Evolutionary conservation across 352 stramenopile genomes (phyloP), one percentile per base, ranked within the genome.

Genomic region (Phytophthora sp.): DNA sequence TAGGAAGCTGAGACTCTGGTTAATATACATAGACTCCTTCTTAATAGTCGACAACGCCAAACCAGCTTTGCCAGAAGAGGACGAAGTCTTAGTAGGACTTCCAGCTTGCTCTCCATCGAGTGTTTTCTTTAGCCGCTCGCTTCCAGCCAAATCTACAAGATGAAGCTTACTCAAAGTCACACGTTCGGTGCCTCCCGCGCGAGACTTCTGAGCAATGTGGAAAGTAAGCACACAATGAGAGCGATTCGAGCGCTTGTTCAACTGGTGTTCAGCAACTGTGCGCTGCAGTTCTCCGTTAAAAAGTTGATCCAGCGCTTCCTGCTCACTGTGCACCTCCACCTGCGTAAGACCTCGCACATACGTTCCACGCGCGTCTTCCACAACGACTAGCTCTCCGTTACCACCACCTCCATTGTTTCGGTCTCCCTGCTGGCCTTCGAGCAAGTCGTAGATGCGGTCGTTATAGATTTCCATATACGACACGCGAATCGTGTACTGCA

Each of bases 401-500:
- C 37, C 56, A 23, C 55, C 34, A 8, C 59, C 59, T 53, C 6
- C 26, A 30, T 5, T 51, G 18, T 42, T 37, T 26, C 62, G 57
- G 4, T 63, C 44, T 6, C 53, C 53, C 21, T 66, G 58, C 13
- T 74, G 66, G 21, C 54, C 64, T 44, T 76, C 69, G 3, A 98
- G 75, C 6, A 98, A 63, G 64, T 98, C 94, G 69, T 94, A 97
- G 51, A 98, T 97, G 24, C 85, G 86, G 52, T 98, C 95, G 69
- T 98, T 98, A 68, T 98, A 98, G 62, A 98, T 98, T 76, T 98
- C 95, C 83, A 98, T 94, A 79, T 98, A 98, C 44, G 91, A 97
- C 44, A 91, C 89, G 20, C 74, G 76, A 27, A 98, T 79, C 1
- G 58, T 76, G 60, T 96, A 98, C 43, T 91, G 84, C 28, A 94